Percentiles rank a stretch among this genome's conserved stretches.
These are phyloP conservation scores for Pinus taeda DNA, from an alignment of 75 land plant genomes.

Conservation along the genomic window DNA sequence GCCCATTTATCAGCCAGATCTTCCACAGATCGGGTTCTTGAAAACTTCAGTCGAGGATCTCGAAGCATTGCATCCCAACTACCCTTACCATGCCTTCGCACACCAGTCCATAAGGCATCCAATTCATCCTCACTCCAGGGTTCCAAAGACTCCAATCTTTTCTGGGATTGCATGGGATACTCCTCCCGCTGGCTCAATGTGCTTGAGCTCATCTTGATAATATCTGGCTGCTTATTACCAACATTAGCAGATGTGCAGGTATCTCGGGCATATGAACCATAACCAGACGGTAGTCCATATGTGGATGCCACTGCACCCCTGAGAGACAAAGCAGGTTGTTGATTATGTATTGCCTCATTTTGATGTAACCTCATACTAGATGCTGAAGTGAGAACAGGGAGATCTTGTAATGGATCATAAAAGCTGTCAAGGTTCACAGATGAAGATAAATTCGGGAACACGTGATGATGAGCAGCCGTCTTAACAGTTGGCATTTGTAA, in stretches of 20 bases:
- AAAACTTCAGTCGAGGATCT: conserved; percentile 72
- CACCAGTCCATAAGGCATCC: conserved; percentile 91
- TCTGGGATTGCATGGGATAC: conserved; percentile 2
- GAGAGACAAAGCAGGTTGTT: conserved; percentile 15
- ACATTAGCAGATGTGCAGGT: neutral
- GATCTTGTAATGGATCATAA: conserved; percentile 26
- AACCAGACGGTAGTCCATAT: conserved; percentile 4
- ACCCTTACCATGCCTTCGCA: conserved; percentile 86
- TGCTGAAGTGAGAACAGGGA: conserved; percentile 35
- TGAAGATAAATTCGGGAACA: conserved; percentile 46
- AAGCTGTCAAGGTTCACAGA: conserved; percentile 16
- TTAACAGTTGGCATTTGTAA: conserved; percentile 24
- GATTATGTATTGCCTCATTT: conserved; percentile 33
- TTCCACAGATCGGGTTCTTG: conserved; percentile 45
- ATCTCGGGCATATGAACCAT: conserved; percentile 8
- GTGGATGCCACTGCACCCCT: conserved; percentile 7
- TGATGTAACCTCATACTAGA: conserved; percentile 36
- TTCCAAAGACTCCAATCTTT: conserved; percentile 14
- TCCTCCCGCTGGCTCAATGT: conserved; percentile 8
- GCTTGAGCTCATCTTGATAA: neutral
- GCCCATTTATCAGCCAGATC: conserved; percentile 80
- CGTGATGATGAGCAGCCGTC: conserved; percentile 14
- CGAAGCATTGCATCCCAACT: conserved; percentile 84
- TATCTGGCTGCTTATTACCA: conserved; percentile 6
- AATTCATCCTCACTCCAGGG: conserved; percentile 97